These are phyloP conservation scores for Termitomyces titanicus DNA, from an alignment of 768 basidiomycete genomes.

Conservation along the genomic window DNA sequence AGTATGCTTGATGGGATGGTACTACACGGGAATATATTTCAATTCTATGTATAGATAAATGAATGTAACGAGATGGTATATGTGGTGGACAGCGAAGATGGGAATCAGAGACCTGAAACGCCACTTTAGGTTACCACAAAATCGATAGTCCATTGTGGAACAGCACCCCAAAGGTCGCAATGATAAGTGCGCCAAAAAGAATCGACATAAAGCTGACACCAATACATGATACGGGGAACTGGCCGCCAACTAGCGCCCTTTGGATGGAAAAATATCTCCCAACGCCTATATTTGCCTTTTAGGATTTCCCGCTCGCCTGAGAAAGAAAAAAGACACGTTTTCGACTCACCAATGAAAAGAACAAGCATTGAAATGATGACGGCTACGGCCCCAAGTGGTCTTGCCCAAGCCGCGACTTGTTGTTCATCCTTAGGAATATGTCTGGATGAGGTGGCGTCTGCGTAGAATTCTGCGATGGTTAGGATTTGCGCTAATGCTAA, in stretches of 20 bases:
- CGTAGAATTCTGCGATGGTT: slow-evolving; percentile 27
- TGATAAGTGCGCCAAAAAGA: slow-evolving; percentile 7
- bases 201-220: slow-evolving; percentile 1
- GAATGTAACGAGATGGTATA: neutral
- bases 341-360: slow-evolving; percentile 21
- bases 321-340: neutral
- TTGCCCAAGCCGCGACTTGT: slow-evolving; percentile 18
- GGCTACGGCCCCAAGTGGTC: slow-evolving; percentile 42
- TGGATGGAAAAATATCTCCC: slow-evolving; percentile 13
- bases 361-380: slow-evolving; percentile 32
- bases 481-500: slow-evolving; percentile 47
- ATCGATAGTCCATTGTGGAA: neutral
- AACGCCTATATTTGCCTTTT: neutral
- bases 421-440: neutral
- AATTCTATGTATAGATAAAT: neutral
- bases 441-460: neutral
- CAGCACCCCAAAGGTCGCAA: slow-evolving; percentile 5
- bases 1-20: no score
- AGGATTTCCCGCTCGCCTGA: neutral
- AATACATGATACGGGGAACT: slow-evolving; percentile 10
- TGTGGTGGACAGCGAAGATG: neutral
- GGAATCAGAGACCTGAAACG: neutral
- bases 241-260: slow-evolving; percentile 8
- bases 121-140: neutral
- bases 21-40: neutral